phyloP scores from a whole-genome alignment of 2,329 filamentous ascomycete genomes.

The Paraphaeosphaeria sporulosa region DNA sequence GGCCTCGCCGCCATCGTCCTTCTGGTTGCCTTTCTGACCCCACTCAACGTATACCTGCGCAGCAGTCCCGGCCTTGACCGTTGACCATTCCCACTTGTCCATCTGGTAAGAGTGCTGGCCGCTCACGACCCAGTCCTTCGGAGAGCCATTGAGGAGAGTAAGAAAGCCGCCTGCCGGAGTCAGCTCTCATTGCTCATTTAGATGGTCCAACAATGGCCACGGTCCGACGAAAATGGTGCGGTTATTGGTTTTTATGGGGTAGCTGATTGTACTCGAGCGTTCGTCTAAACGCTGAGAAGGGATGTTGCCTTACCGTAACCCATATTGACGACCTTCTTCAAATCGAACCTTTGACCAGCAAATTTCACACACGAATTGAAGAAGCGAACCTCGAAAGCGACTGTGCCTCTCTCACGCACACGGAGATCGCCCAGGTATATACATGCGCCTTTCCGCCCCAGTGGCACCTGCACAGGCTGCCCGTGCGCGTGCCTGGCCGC shows the following conservation, averaged over 20 bases:
- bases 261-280: not conserved
- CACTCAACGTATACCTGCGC: conserved; percentile 43
- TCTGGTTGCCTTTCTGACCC: conserved; percentile 34
- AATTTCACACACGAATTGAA: not conserved
- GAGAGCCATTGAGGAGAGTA: conserved; percentile 52
- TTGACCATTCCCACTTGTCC: conserved; percentile 48
- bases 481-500: conserved; percentile 8
- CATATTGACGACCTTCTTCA: conserved; percentile 25
- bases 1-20: conserved; percentile 46
- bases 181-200: conserved; percentile 9
- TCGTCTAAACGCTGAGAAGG: not conserved
- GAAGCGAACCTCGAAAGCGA: not conserved
- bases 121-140: conserved; percentile 46
- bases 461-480: not conserved
- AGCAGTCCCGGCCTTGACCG: conserved; percentile 40
- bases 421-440: conserved; percentile 3
- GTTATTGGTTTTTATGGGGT: not conserved
- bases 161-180: conserved; percentile 42
- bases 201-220: not conserved
- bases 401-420: not conserved
- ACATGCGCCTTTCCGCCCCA: not conserved
- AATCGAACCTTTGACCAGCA: conserved; percentile 5
- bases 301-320: conserved; percentile 30
- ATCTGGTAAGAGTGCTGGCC: conserved; percentile 48
- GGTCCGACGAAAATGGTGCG: not conserved